A percentile compares a stretch with the other conserved stretches of the same genome.
These are phyloP conservation scores for Metschnikowia chrysomelidarum DNA, from an alignment of 805 yeast genomes.

Conservation along the genomic window DNA sequence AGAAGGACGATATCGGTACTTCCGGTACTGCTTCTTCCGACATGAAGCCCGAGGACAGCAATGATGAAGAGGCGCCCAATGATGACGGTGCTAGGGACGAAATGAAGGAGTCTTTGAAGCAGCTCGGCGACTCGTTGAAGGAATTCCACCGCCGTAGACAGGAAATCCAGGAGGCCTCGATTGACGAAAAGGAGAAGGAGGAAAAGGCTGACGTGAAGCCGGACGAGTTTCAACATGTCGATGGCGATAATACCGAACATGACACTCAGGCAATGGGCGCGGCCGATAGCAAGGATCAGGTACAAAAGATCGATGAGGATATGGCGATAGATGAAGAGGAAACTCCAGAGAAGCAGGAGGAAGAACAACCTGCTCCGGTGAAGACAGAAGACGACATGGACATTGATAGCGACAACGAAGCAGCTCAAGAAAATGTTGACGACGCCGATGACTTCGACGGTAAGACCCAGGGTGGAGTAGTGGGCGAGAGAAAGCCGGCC, in stretches of 20 bases:
- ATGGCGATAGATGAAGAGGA: conserved; percentile 70
- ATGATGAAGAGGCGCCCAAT: conserved; percentile 36
- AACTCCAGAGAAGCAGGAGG: conserved; percentile 21
- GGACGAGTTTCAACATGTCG: conserved; percentile 82
- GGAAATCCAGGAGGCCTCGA: conserved; percentile 71
- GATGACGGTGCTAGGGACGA: conserved; percentile 59
- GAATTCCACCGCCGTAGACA: conserved; percentile 89
- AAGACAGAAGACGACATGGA: conserved; percentile 29
- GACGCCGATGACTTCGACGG: conserved; percentile 46
- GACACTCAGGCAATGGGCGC: conserved; percentile 94
- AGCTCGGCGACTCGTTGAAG: conserved; percentile 87
- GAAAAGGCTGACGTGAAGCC: conserved; percentile 68
- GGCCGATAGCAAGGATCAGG: conserved; percentile 70
- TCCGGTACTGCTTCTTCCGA: conserved; percentile 50
- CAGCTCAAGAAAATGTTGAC: conserved; percentile 24
- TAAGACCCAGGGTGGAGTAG: conserved; percentile 48
- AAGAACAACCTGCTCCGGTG: conserved; percentile 25
- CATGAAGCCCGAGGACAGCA: conserved; percentile 37
- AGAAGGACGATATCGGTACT: conserved; percentile 67
- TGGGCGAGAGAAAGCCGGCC: conserved; percentile 44
- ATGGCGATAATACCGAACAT: conserved; percentile 71
- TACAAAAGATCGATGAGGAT: conserved; percentile 73
- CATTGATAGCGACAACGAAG: conserved; percentile 29
- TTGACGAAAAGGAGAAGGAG: conserved; percentile 45
- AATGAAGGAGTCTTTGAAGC: conserved; percentile 76